Conservation (phyloP, 1,139 yeast genomes). For the Magnusiomyces fungicola region DNA sequence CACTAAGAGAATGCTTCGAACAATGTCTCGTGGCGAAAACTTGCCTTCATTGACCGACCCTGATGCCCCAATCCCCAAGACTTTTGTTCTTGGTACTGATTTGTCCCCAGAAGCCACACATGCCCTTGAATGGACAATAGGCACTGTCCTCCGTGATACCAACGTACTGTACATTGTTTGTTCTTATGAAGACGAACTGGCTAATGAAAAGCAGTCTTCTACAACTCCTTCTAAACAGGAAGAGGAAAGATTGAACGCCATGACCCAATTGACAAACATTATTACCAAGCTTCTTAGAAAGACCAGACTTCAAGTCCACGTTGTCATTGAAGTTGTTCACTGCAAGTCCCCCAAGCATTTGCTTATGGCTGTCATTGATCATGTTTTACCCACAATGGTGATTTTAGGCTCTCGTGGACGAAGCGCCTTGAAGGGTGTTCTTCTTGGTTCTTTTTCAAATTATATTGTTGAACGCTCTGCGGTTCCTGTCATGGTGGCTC, state of each 20-base stretch:
- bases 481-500: conserved; percentile 87
- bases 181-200: conserved; percentile 63
- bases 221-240: conserved; percentile 36
- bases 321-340: conserved; percentile 68
- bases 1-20: conserved; percentile 51
- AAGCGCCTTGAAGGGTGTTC: conserved; percentile 66
- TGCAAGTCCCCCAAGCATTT: conserved; percentile 86
- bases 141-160: conserved; percentile 78
- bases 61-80: conserved; percentile 50
- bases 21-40: conserved; percentile 58
- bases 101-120: conserved; percentile 78
- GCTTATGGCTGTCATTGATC: conserved; percentile 73
- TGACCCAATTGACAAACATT: conserved; percentile 54
- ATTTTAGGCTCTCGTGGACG: conserved; percentile 78
- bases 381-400: conserved; percentile 74
- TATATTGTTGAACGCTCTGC: conserved; percentile 69
- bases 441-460: conserved; percentile 67
- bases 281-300: conserved; percentile 53
- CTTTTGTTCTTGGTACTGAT: conserved; percentile 72
- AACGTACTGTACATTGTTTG: conserved; percentile 75
- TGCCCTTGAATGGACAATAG: conserved; percentile 86
- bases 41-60: conserved; percentile 46
- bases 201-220: conserved; percentile 23
- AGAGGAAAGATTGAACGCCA: conserved; percentile 45
- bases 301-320: conserved; percentile 71